phyloP scores from a whole-genome alignment of 805 yeast species.

The Kazachstania viticola region DNA sequence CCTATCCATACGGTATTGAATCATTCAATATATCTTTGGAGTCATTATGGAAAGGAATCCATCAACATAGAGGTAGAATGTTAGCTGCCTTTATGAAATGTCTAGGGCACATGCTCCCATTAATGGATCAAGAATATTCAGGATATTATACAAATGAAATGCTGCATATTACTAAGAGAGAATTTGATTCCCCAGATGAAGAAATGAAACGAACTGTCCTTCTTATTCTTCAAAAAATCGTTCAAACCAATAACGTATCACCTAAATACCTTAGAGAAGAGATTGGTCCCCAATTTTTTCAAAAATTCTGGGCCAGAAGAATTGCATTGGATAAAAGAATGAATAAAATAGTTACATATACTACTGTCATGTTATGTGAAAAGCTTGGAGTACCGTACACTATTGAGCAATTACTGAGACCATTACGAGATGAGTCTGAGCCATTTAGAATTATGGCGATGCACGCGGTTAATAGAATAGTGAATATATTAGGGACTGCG shows the following conservation, averaged over 20 bases:
- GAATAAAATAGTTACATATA: conserved; percentile 51
- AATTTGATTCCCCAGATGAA: conserved; percentile 73
- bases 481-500: conserved; percentile 38
- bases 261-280: conserved; percentile 37
- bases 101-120: conserved; percentile 68
- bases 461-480: conserved; percentile 51
- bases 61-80: conserved; percentile 63
- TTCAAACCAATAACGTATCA: conserved; percentile 47
- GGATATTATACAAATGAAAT: conserved; percentile 68
- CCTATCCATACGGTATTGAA: conserved; percentile 83
- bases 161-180: conserved; percentile 53
- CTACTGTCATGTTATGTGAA: conserved; percentile 55
- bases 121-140: conserved; percentile 78
- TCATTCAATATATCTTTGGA: conserved; percentile 67
- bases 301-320: conserved; percentile 72
- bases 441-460: conserved; percentile 69
- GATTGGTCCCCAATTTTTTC: conserved; percentile 51
- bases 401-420: conserved; percentile 43
- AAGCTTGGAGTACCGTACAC: conserved; percentile 56
- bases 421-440: conserved; percentile 74
- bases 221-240: conserved; percentile 54
- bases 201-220: conserved; percentile 74
- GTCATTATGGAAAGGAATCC: conserved; percentile 71
- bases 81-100: conserved; percentile 69
- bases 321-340: conserved; percentile 56